Evolutionary conservation across 768 basidiomycete genomes (phyloP).

Genomic region (Rhizopogon salebrosus): DNA sequence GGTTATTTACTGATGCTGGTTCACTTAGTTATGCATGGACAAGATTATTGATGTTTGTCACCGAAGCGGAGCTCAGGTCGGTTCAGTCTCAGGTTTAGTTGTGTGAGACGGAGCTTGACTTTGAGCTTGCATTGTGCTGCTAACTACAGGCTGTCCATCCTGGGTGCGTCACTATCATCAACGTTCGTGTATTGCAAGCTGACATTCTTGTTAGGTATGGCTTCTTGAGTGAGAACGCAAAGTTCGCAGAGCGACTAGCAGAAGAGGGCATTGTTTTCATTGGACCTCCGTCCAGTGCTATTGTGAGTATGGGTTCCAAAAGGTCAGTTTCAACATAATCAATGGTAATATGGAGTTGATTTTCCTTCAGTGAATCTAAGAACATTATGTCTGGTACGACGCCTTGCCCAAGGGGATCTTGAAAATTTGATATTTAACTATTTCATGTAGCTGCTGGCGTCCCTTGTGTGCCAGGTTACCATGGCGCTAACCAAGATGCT

Average conservation of each 20-base stretch:
- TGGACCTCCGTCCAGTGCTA: constrained; percentile 84
- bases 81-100: constrained; percentile 11
- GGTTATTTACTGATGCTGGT: constrained; percentile 1
- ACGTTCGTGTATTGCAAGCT: not conserved
- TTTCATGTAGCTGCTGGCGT: constrained; percentile 67
- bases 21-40: constrained; percentile 69
- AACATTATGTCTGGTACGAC: constrained; percentile 81
- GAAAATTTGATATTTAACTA: constrained; percentile 6
- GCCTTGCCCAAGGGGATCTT: not conserved
- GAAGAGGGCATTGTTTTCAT: constrained; percentile 83
- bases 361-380: constrained; percentile 74
- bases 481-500: constrained; percentile 76
- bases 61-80: constrained; percentile 78
- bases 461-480: constrained; percentile 93
- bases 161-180: constrained; percentile 43
- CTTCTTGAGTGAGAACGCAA: constrained; percentile 88
- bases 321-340: constrained; percentile 42
- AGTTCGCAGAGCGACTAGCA: constrained; percentile 71
- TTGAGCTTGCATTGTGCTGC: constrained; percentile 2
- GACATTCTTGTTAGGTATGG: constrained; percentile 52
- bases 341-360: not conserved
- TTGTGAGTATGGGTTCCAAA: constrained; percentile 93
- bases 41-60: constrained; percentile 84
- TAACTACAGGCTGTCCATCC: constrained; percentile 78
- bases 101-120: not conserved